A percentile compares a stretch with the other conserved stretches of the same genome.
These are phyloP conservation scores for Astraeus odoratus DNA, from an alignment of 768 basidiomycete species.

Conservation along the genomic window DNA sequence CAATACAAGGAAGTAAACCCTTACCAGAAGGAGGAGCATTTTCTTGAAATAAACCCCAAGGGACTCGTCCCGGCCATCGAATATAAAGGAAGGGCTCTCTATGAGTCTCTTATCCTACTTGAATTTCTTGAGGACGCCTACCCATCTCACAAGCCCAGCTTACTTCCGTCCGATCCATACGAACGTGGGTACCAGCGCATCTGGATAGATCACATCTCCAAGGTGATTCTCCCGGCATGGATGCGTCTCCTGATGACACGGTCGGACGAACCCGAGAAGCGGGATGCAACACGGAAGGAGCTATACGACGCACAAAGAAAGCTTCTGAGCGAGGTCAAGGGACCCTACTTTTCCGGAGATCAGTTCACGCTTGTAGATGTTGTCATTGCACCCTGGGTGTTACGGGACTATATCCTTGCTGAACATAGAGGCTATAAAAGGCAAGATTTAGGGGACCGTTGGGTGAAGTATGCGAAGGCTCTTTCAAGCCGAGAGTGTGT, in stretches of 20 bases:
- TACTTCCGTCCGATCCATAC: constrained; percentile 48
- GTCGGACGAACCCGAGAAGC: constrained; percentile 26
- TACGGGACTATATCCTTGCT: constrained; percentile 39
- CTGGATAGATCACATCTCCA: constrained; percentile 51
- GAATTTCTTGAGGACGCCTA: constrained; percentile 65
- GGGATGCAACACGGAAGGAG: constrained; percentile 30
- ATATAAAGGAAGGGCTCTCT: constrained; percentile 44
- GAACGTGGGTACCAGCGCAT: constrained; percentile 47
- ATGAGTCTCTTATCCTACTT: constrained; percentile 58
- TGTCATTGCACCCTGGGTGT: constrained; percentile 50
- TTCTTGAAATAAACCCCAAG: constrained; percentile 58
- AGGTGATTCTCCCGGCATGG: constrained; percentile 45
- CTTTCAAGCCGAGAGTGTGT: constrained; percentile 42
- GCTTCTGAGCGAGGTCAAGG: constrained; percentile 32
- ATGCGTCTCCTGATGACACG: constrained; percentile 40
- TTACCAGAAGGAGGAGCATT: constrained; percentile 59
- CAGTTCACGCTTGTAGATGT: constrained; percentile 49
- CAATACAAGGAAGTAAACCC: constrained; percentile 64
- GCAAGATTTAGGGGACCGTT: constrained; percentile 35
- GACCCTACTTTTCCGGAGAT: constrained; percentile 52
- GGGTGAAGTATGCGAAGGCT: constrained; percentile 38
- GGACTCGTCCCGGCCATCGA: constrained; percentile 61
- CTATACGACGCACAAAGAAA: constrained; percentile 32
- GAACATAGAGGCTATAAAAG: constrained; percentile 44
- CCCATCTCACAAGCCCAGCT: constrained; percentile 30